Evolutionary conservation across 2,329 filamentous ascomycete species (phyloP), one percentile per base, ranked within the genome.

Genomic region (Aaosphaeria arxii): DNA sequence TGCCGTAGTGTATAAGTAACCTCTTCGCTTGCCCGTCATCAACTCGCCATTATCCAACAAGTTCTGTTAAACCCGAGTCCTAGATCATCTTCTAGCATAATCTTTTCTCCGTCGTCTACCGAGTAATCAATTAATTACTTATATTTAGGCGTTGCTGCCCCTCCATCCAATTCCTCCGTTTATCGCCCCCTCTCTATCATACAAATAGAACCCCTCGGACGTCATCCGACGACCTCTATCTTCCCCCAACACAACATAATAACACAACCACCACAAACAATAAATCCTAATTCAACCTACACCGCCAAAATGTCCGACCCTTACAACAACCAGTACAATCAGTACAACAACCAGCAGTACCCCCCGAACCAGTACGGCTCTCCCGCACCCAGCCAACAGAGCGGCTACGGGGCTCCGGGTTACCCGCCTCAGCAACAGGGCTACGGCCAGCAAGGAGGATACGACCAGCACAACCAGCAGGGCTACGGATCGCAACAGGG

Each of bases 271-370:
- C 40, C 32, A 29, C 30, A 44, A 41, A 39, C 40, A 42, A 24
- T 35, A 40, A 35, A 9, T 36, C 33, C 30, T 39, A 28, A 30
- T 44, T 36, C 13, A 35, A 45, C 17, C 42, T 46, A 30, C 54
- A 51, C 40, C 41, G 40, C 40, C 55, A 66, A 35, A 48, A 81
- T 81, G 78, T 79, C 77, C 11, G 76, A 76, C 49, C 76, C 76
- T 35, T 80, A 80, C 70, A 72, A 77, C 53, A 69, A 74, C 48
- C 72, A 73, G 54, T 61, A 66, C 53, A 58, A 64, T 40, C 55
- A 63, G 42, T 52, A 62, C 44, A 46, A 55, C 35, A 63, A 71
- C 51, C 56, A 72, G 45, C 9, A n/a, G 9, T 36, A 36, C 4
- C 33, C 33, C n/a, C 63, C 45, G 52, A 64, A 40, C 30, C 64